These are phyloP conservation scores for Massarina eburnea DNA, from an alignment of 2,329 filamentous ascomycete genomes.

Conservation along the genomic window DNA sequence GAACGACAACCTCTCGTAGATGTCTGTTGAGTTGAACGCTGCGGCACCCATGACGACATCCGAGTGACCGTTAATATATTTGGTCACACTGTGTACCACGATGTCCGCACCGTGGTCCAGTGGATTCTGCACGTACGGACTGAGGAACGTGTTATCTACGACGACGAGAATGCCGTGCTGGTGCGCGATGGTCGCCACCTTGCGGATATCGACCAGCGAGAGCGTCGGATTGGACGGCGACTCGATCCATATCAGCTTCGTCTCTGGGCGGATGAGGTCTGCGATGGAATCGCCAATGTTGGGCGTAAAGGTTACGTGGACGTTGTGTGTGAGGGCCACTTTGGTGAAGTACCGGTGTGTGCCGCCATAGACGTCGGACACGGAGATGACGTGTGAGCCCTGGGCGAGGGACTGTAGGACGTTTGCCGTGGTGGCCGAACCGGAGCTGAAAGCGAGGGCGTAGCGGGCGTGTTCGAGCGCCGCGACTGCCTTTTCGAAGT, in stretches of 20 bases:
- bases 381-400: slow-evolving; percentile 91
- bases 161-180: slow-evolving; percentile 88
- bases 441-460: slow-evolving; percentile 91
- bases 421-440: slow-evolving; percentile 88
- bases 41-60: slow-evolving; percentile 98
- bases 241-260: slow-evolving; percentile 97
- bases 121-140: slow-evolving; percentile 94
- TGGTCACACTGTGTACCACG: slow-evolving; percentile 94
- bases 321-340: slow-evolving; percentile 90
- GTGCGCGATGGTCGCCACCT: slow-evolving; percentile 81
- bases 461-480: slow-evolving; percentile 90
- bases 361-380: slow-evolving; percentile 96
- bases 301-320: slow-evolving; percentile 91
- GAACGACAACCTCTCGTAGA: slow-evolving; percentile 79
- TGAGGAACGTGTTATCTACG: slow-evolving; percentile 99
- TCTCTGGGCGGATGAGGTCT: slow-evolving; percentile 81
- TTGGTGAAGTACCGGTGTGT: slow-evolving; percentile 99
- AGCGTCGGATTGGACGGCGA: slow-evolving; percentile 93
- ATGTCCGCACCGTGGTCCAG: slow-evolving; percentile 94
- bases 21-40: slow-evolving; percentile 84
- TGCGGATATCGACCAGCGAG: slow-evolving; percentile 86
- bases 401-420: slow-evolving; percentile 90
- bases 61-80: slow-evolving; percentile 97
- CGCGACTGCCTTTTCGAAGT: slow-evolving; percentile 90
- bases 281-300: slow-evolving; percentile 87